A percentile compares a stretch with the other conserved stretches of the same genome.
These are phyloP conservation scores for Hysterangium stoloniferum DNA, from an alignment of 768 basidiomycete species.

Conservation along the genomic window DNA sequence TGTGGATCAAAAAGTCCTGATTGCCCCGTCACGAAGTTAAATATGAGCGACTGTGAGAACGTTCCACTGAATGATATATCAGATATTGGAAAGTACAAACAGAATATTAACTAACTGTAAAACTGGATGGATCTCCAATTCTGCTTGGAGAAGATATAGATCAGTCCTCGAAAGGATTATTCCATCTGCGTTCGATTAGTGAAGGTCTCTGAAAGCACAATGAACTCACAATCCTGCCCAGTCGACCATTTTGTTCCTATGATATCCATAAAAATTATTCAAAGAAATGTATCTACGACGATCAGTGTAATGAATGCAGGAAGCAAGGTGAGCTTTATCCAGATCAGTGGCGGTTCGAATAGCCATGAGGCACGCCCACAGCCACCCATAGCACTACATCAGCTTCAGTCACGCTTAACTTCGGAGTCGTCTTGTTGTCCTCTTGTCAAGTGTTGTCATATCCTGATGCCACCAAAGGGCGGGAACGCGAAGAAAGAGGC, in stretches of 20 bases:
- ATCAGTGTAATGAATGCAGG: background rate
- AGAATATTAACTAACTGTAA: conserved; percentile 38
- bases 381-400: background rate
- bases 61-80: background rate
- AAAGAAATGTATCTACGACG: background rate
- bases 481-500: conserved; percentile 89
- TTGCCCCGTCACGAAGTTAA: conserved; percentile 61
- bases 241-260: conserved; percentile 6
- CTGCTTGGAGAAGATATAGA: conserved; percentile 65
- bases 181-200: conserved; percentile 42
- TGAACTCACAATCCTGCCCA: conserved; percentile 2
- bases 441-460: background rate
- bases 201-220: background rate
- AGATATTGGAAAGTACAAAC: background rate
- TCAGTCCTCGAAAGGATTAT: conserved; percentile 76
- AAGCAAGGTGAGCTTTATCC: background rate
- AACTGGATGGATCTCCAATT: conserved; percentile 69
- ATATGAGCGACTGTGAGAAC: conserved; percentile 50
- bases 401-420: background rate
- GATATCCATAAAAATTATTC: background rate
- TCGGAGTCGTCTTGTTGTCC: background rate
- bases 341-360: background rate
- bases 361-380: conserved; percentile 9
- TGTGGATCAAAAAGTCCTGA: conserved; percentile 51
- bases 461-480: conserved; percentile 75